Conservation (phyloP, 2,329 filamentous ascomycete species). For the Cadophora luteo-olivacea region DNA sequence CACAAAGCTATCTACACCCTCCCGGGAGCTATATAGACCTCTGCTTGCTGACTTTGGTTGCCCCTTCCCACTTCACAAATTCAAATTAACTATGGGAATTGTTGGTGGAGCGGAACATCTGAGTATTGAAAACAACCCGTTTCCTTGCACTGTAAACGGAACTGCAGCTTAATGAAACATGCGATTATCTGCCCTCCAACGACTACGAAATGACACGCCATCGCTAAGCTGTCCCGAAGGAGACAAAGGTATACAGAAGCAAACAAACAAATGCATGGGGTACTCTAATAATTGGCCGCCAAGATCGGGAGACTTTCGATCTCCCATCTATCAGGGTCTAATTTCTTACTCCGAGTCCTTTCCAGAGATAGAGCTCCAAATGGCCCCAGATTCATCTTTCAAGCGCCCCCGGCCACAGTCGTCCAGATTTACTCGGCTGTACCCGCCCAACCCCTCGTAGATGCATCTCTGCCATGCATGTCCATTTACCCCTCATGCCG, state of each 20-base stretch:
- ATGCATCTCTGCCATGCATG: neutral
- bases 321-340: neutral
- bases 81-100: too few relatives aligned
- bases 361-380: neutral
- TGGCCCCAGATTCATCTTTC: neutral
- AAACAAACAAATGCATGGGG: neutral
- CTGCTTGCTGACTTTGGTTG: too few relatives aligned
- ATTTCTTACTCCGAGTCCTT: neutral
- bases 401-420: neutral
- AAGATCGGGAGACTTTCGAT: neutral
- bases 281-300: neutral
- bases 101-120: too few relatives aligned
- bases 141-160: neutral
- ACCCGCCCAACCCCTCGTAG: neutral
- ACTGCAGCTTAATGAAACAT: neutral
- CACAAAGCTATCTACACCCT: too few relatives aligned
- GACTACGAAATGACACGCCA: neutral
- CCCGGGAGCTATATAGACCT: too few relatives aligned
- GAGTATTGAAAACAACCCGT: too few relatives aligned
- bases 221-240: neutral
- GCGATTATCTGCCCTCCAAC: neutral
- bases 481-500: slow-evolving; percentile 9
- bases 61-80: too few relatives aligned
- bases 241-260: slow-evolving; percentile 2
- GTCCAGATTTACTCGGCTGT: neutral